Base-by-base conservation (phyloP, 2,329 filamentous ascomycete genomes). In the Eutypa lata region DNA sequence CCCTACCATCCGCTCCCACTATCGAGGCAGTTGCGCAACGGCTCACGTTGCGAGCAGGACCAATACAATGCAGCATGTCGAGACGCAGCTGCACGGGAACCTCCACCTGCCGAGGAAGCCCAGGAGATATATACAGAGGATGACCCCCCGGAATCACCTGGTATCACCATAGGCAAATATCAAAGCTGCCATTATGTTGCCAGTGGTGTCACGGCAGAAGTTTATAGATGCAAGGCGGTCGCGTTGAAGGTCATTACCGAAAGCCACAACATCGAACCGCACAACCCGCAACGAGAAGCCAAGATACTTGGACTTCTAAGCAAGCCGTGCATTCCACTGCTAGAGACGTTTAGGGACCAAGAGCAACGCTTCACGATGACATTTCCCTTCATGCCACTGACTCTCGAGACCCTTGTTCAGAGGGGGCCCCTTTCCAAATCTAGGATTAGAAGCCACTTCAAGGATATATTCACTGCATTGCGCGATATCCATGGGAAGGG, bases 171-270 rank as follows among this genome's bases (percentile, higher is more conserved):
- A 53, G 84, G 83, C 8, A 26, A 68, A 5, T 86, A 84, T 58
- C 44, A 57, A 18, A 70, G 77, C 54, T 88, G 84, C 64, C 70
- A 73, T 24, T 77, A 78, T 58, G 65, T 87, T n/a, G 76, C 77
- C 45, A 76, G 76, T 57, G 94, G 94, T 19, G 76, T 93, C 13
- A 94, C 91, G 56, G 94, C 93, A 18, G 83, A 87, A 51, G 85
- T 99, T 48, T 97, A 92, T 73, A 87, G 87, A 61, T 85, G 85
- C 40, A 73, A 68, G 21, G 62, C 72, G 49, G 73, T 76, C 18
- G 94, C 93, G 2, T 76, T 99, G 47, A 99, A 99, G 68, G 85
- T 97, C 54, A 96, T 94, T 35, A 85, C 84, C 26, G 86, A 90
- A 31, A 86, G 86, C 37, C 77, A 80, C 50, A 84, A 88, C 72